Evolutionary conservation across 2,329 filamentous ascomycete genomes (phyloP), one percentile per base, ranked within the genome.

Genomic region (Pseudogymnoascus sp.): DNA sequence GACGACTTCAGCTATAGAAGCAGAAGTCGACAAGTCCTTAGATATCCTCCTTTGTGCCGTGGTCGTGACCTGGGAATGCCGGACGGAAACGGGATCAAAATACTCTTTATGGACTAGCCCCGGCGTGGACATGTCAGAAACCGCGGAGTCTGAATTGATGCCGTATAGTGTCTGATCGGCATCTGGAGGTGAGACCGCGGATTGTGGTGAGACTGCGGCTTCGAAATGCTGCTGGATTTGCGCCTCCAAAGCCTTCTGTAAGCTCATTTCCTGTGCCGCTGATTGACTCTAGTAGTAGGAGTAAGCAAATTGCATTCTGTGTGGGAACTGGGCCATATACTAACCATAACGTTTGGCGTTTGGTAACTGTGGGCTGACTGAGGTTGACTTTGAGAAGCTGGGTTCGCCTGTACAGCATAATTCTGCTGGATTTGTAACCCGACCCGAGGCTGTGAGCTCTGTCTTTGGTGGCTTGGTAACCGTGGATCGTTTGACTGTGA

Each of bases 171-270:
- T 11, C 7, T 31, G 6, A 10, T 15, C 23, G 7, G 44, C n/a
- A 19, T 56, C n/a, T 13, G 26, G 50, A 33, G 50, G 26, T 3
- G 50, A 56, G n/a, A 33, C 7, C 3, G 50, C 50, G 11, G 50
- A 56, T 33, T 50, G 50, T 7, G 50, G 50, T 7, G 29, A 33
- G n/a, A 56, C 26, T 33, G 29, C 5, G 33, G 50, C 10, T 19
- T 56, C 50, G 26, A 56, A 17, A 33, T 56, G 50, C 17, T 56
- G 50, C n/a, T 56, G 50, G 29, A 33, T 56, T 56, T 56, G 50
- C 29, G 29, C 29, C 26, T 56, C 50, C n/a, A 56, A 33, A 19
- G 50, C n/a, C 2, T 7, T 56, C 11, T 56, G 50, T 56, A 56
- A 33, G 50, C 17, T 56, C 19, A 56, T 56, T 29, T 56, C 50